A percentile compares a stretch with the other conserved stretches of the same genome.
These are phyloP conservation scores for Botrytis sinoallii DNA, from an alignment of 2,329 filamentous ascomycete genomes.

Conservation along the genomic window DNA sequence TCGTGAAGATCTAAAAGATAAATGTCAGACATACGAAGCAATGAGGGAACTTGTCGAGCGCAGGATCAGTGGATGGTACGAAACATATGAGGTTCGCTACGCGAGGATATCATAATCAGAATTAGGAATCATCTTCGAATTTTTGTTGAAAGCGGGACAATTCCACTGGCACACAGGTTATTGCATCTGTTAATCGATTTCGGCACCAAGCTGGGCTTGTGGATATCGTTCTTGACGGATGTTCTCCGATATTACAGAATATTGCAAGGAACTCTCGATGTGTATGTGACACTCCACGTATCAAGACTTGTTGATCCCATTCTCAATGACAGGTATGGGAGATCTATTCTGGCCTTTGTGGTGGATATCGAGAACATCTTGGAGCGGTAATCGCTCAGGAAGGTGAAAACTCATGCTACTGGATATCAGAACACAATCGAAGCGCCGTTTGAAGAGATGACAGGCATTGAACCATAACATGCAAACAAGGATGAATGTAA, in stretches of 20 bases:
- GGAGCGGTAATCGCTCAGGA: not conserved
- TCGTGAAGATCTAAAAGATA: not conserved
- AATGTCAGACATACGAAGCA: conserved; percentile 5
- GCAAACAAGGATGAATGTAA: not conserved
- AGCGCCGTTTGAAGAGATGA: not conserved
- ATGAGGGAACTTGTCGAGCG: conserved; percentile 13
- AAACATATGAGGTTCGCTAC: conserved; percentile 12
- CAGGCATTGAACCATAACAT: not conserved
- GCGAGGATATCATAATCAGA: not conserved
- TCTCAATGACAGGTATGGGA: not conserved
- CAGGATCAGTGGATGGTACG: conserved; percentile 6
- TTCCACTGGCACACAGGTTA: not conserved
- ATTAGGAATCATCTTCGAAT: not conserved
- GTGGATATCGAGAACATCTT: not conserved
- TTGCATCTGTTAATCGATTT: not conserved
- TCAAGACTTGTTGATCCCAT: not conserved
- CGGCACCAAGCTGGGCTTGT: not conserved
- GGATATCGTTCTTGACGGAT: not conserved
- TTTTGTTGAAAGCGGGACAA: not conserved
- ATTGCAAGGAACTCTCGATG: not conserved
- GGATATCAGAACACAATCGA: not conserved
- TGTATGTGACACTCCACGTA: no score
- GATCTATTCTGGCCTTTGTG: not conserved
- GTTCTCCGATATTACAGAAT: not conserved
- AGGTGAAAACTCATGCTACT: not conserved